A percentile compares a stretch with the other conserved stretches of the same genome.
Conservation (phyloP, 1,139 yeast genomes). For the Yamadazyma friedrichii region DNA sequence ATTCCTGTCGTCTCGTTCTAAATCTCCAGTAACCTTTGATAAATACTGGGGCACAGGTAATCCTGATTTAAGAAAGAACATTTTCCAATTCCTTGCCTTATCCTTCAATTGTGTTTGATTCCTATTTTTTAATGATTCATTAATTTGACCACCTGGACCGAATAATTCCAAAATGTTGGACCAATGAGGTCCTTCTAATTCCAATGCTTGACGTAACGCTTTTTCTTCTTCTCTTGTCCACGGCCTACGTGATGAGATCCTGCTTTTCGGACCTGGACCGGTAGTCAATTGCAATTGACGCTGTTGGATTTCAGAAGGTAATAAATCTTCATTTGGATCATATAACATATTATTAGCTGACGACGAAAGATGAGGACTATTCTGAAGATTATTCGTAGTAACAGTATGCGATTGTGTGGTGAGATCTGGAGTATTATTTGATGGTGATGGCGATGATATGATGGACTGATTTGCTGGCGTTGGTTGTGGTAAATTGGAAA, state of each 20-base stretch:
- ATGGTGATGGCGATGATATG: neutral
- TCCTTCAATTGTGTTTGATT: constrained; percentile 91
- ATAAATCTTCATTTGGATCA: constrained; percentile 20
- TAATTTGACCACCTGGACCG: constrained; percentile 89
- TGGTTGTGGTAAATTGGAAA: neutral
- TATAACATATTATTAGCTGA: constrained; percentile 2
- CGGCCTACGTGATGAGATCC: constrained; percentile 50
- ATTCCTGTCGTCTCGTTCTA: constrained; percentile 52
- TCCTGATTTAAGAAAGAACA: constrained; percentile 72
- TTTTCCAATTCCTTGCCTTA: constrained; percentile 93
- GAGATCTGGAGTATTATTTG: neutral
- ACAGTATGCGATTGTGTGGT: neutral
- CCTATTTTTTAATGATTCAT: constrained; percentile 81
- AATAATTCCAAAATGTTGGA: constrained; percentile 79
- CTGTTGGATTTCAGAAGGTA: constrained; percentile 50
- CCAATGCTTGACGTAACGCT: constrained; percentile 79
- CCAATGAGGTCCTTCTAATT: constrained; percentile 91
- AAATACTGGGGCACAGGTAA: constrained; percentile 76
- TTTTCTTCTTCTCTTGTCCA: constrained; percentile 92
- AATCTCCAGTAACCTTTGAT: constrained; percentile 81
- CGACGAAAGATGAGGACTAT: neutral
- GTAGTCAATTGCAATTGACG: constrained; percentile 40
- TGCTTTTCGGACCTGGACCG: constrained; percentile 25
- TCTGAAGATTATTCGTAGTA: constrained; percentile 8
- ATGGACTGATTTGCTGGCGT: neutral